A percentile compares a stretch with the other conserved stretches of the same genome.
Evolutionary conservation across 192 early-diverging fungal species (phyloP).

Genomic region (Geranomyces variabilis): DNA sequence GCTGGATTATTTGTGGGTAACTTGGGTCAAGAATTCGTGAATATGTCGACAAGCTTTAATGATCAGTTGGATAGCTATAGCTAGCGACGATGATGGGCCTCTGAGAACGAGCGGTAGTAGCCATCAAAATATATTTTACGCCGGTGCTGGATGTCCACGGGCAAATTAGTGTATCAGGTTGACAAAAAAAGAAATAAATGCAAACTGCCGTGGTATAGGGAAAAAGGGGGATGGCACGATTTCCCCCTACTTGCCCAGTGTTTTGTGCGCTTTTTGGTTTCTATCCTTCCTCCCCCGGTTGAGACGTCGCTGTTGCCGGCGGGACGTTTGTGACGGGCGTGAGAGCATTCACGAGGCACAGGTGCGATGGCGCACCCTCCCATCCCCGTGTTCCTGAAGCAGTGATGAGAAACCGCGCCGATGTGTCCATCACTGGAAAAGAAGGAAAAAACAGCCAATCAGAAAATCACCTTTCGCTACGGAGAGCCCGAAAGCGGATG

Average conservation of each 20-base stretch:
- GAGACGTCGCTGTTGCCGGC: not conserved
- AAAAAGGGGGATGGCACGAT: no score
- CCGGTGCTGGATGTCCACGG: no score
- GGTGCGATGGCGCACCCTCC: conserved; percentile 85
- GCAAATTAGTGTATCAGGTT: no score
- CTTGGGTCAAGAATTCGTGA: conserved; percentile 4
- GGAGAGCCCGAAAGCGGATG: not conserved
- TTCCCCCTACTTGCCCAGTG: no score
- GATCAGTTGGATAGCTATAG: no score
- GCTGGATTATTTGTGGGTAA: conserved; percentile 15
- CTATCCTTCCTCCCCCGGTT: not conserved
- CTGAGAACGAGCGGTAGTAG: no score
- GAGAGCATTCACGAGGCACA: conserved; percentile 86
- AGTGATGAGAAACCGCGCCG: conserved; percentile 82
- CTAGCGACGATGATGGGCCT: no score
- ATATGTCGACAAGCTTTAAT: not conserved
- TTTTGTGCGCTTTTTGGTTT: not conserved
- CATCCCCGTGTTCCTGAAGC: conserved; percentile 95
- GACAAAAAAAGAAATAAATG: no score
- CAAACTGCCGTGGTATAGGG: no score
- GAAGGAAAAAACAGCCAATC: not conserved
- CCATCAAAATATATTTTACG: no score
- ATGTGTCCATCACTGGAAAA: conserved; percentile 68
- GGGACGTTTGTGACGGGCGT: conserved; percentile 41
- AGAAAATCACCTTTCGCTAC: no score